Conservation (phyloP, 179 eudicot species). For the Pouteria campechiana region DNA sequence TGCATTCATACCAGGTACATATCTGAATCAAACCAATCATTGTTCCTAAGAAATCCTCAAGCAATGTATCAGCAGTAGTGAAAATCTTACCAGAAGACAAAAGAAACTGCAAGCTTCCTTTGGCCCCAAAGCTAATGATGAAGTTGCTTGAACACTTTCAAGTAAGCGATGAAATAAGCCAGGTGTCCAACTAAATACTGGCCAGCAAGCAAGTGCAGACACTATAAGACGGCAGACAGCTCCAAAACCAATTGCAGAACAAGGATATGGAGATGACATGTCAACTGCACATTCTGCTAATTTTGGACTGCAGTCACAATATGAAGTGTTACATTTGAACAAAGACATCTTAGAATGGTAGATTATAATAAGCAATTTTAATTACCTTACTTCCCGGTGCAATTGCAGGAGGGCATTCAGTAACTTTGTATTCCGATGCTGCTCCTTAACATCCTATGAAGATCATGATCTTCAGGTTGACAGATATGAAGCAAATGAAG, state of each 20-base stretch:
- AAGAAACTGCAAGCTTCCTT: constrained; percentile 87
- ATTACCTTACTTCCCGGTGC: constrained; percentile 89
- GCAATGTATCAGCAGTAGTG: background rate
- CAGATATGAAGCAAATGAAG: background rate
- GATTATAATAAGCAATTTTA: constrained; percentile 1
- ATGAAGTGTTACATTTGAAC: background rate
- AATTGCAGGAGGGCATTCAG: constrained; percentile 74
- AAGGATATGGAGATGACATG: constrained; percentile 61
- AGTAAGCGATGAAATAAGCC: constrained; percentile 76
- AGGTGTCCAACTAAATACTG: constrained; percentile 91
- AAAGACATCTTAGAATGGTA: background rate
- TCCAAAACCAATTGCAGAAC: constrained; percentile 66
- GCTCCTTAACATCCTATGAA: constrained; percentile 77
- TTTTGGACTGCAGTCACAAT: constrained; percentile 61
- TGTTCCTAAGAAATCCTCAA: background rate
- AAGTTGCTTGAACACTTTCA: constrained; percentile 79
- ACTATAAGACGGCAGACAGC: constrained; percentile 88
- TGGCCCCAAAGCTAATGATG: constrained; percentile 75
- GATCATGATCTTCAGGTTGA: background rate
- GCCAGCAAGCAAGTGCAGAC: constrained; percentile 97
- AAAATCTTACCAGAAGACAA: constrained; percentile 54
- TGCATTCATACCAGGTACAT: too few relatives aligned
- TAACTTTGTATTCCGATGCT: constrained; percentile 84
- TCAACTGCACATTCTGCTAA: constrained; percentile 77
- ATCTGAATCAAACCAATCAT: too few relatives aligned